Base-by-base conservation (phyloP, 805 yeast genomes). In the Schwanniomyces polymorphus region DNA sequence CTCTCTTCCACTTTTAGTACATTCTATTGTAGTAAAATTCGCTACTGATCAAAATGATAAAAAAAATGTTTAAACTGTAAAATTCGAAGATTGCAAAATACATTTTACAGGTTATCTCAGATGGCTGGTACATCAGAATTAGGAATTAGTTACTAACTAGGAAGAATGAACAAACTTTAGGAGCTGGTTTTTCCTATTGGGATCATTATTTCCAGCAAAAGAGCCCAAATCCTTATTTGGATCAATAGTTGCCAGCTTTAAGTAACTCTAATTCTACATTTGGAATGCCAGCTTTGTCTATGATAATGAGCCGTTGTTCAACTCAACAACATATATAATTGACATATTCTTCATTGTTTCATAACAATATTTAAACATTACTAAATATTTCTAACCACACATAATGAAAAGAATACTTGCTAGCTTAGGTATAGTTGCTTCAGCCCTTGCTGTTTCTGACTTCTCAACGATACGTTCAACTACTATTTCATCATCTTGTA, bases 401-500 rank as follows among this genome's bases (percentile, higher is more conserved):
- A 14, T 5, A 25, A 46, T 49, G 50, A 50, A 44, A 34, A 41
- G 28, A 18, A n/a, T 42, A 12, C 25, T 45, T 17, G 21, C 38
- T 25, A 26, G 44, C 31, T 46, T 37, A 25, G 23, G 21, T 14
- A 38, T 63, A 33, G 48, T 55, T 14, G 48, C 64, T 12, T 34
- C 45, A n/a, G 57, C 55, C n/a, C 42, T 56, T 27, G 63, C 63
- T 27, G 61, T 60, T 14, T 40, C 59, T 16, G 52, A 50, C 8
- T 43, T 53, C 17, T 38, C 55, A 23, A 61, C 64, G 17, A 56
- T 58, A 17, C 47, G 53, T 43, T 57, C 64, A 4, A 63, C 67
- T 11, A 47, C 58, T 9, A 37, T 58, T 5, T 53, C 56, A 6
- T 46, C 52, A 8, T 41, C 52, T 33, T 54, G 59, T 38, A 27